A percentile compares a stretch with the other conserved stretches of the same genome.
Evolutionary conservation across 2,329 filamentous ascomycete species (phyloP).

Genomic region (Neonectria punicea): DNA sequence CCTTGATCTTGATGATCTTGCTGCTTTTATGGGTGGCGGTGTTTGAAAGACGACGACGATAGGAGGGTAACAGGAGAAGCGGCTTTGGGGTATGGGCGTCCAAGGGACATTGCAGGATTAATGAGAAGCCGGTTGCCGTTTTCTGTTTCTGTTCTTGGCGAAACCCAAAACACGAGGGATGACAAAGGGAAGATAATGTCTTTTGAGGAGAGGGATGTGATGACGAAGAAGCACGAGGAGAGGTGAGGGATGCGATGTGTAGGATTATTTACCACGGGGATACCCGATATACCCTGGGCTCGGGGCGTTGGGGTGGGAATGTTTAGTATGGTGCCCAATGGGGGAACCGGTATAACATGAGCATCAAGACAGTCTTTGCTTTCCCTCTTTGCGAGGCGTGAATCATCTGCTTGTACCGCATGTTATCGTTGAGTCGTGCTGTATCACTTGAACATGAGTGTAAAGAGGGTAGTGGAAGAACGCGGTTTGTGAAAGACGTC

Average conservation of each 20-base stretch:
- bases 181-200: slow-evolving; percentile 21
- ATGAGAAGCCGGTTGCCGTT: slow-evolving; percentile 17
- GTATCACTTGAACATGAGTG: background rate
- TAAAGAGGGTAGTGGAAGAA: background rate
- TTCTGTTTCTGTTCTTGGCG: slow-evolving; percentile 11
- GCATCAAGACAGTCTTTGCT: slow-evolving; percentile 27
- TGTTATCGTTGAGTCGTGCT: background rate
- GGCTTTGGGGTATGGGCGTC: background rate
- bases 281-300: slow-evolving; percentile 45
- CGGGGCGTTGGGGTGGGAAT: slow-evolving; percentile 41
- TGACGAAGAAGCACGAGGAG: slow-evolving; percentile 19
- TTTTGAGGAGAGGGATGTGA: slow-evolving; percentile 12
- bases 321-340: slow-evolving; percentile 28
- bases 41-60: slow-evolving; percentile 51
- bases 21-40: slow-evolving; percentile 71
- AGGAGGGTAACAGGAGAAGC: background rate
- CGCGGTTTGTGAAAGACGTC: background rate
- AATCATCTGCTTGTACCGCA: background rate
- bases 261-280: slow-evolving; percentile 38
- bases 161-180: background rate
- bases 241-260: slow-evolving; percentile 24
- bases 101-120: slow-evolving; percentile 8
- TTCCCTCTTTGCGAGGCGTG: slow-evolving; percentile 12
- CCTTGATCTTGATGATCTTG: slow-evolving; percentile 69
- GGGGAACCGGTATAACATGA: slow-evolving; percentile 12